Evolutionary conservation across 1,284 basidiomycete genomes (phyloP).

Genomic region (Leccinum pachyderme): DNA sequence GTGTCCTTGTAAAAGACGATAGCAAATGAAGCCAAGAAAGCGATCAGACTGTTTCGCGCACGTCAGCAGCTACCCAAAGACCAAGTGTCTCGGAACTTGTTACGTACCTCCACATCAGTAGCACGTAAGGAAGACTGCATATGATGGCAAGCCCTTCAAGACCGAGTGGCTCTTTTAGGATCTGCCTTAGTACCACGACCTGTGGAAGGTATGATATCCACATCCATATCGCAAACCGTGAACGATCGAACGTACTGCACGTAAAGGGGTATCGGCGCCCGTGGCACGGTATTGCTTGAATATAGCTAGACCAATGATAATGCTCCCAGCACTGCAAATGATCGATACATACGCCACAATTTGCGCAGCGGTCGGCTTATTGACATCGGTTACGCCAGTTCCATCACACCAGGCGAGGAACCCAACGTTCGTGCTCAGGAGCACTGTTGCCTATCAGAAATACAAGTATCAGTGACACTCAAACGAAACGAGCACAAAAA

Average conservation of each 20-base stretch:
- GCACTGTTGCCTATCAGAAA: constrained; percentile 28
- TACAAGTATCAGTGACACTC: not conserved
- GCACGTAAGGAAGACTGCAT: constrained; percentile 32
- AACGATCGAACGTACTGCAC: constrained; percentile 18
- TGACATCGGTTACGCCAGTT: not conserved
- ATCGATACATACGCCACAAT: constrained; percentile 33
- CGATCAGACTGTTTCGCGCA: constrained; percentile 17
- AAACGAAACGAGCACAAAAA: not conserved
- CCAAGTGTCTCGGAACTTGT: not conserved
- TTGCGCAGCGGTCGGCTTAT: constrained; percentile 16
- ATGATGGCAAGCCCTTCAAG: constrained; percentile 30
- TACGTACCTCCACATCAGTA: constrained; percentile 33
- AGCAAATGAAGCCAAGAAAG: constrained; percentile 24
- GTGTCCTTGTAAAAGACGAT: constrained; percentile 26
- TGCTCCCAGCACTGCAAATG: constrained; percentile 30
- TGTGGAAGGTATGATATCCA: constrained; percentile 5
- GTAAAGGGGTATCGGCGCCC: constrained; percentile 33
- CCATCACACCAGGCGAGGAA: constrained; percentile 17
- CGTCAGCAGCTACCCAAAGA: not conserved
- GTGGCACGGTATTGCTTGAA: constrained; percentile 35
- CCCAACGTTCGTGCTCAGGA: constrained; percentile 24
- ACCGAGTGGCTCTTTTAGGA: constrained; percentile 23
- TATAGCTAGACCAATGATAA: constrained; percentile 29
- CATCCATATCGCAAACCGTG: not conserved
- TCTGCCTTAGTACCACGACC: constrained; percentile 30